Evolutionary conservation across 352 stramenopile genomes (phyloP), one percentile per base, ranked within the genome.

Genomic region (Bremia lactucae): DNA sequence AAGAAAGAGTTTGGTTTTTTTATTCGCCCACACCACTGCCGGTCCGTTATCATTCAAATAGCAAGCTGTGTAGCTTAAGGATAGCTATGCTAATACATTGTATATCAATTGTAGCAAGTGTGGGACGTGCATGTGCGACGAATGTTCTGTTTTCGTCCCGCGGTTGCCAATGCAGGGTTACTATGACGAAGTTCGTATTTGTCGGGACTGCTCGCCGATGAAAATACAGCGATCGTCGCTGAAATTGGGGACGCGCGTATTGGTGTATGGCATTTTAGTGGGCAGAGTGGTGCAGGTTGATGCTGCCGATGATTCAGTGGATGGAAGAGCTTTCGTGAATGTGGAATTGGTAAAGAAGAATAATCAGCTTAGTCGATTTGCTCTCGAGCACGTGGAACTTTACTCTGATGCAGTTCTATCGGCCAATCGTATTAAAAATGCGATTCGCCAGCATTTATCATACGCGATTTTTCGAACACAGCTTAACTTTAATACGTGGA

Each of bases 401-500:
- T 91, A 85, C 56, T 91, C 78, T 6, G 78, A 87, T 11, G 72
- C 64, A 2, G 70, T 87, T 1, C 40, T 88, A 13, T 86, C 75
- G 2, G 75, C 78, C 8, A 91, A 91, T 37, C 72, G 72, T 5
- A 91, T 91, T 46, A 91, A 91, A 46, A 83, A 65, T 33, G 64
- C 67, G 1, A 86, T 91, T 22, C 68, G 72, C 2, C 49, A 67
- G 20, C 73, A 91, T 38, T 52, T 91, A 11, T 72, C 78, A 20
- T 72, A 88, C 33, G 55, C 67, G n/a, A 57, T 91, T 2, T 85
- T 86, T 52, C 73, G 78, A 2, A 84, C 78, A 14, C 78, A 86
- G 33, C 68, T 91, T 23, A 86, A 91, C 31, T 91, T 91, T 38
- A 86, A 73, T 39, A 91, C 78, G 15, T 91, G 78, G 78, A 91